These are phyloP conservation scores for Penicillium thymicola DNA, from an alignment of 2,329 filamentous ascomycete species.

Conservation along the genomic window DNA sequence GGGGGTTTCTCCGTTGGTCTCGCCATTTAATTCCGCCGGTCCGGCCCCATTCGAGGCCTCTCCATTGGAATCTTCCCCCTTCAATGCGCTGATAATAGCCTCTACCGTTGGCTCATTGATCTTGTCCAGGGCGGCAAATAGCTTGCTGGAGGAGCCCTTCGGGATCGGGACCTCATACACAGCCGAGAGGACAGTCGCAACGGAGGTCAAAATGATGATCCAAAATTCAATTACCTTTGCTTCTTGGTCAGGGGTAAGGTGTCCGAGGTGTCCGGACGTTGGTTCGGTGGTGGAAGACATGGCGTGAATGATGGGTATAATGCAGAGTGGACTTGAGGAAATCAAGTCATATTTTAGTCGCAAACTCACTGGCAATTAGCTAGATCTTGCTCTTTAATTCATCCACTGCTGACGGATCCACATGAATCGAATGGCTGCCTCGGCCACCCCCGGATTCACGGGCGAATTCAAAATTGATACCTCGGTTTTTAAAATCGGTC, in stretches of 20 bases:
- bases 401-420: not conserved
- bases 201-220: conserved; percentile 47
- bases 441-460: not conserved
- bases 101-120: conserved; percentile 23
- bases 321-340: not conserved
- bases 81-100: conserved; percentile 18
- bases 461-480: not conserved
- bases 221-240: conserved; percentile 82
- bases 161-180: conserved; percentile 37
- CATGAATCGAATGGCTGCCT: not conserved
- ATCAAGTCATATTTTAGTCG: not conserved
- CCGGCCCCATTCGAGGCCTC: not conserved
- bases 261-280: conserved; percentile 55
- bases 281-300: conserved; percentile 39
- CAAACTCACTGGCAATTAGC: not conserved
- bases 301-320: not conserved
- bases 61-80: conserved; percentile 1
- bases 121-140: conserved; percentile 20
- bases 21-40: not conserved
- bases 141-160: conserved; percentile 15
- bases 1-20: not conserved
- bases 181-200: conserved; percentile 18
- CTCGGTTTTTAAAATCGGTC: not conserved
- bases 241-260: conserved; percentile 78
- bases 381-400: not conserved